phyloP scores from a whole-genome alignment of 768 basidiomycete genomes.

The Suillus subalutaceus region DNA sequence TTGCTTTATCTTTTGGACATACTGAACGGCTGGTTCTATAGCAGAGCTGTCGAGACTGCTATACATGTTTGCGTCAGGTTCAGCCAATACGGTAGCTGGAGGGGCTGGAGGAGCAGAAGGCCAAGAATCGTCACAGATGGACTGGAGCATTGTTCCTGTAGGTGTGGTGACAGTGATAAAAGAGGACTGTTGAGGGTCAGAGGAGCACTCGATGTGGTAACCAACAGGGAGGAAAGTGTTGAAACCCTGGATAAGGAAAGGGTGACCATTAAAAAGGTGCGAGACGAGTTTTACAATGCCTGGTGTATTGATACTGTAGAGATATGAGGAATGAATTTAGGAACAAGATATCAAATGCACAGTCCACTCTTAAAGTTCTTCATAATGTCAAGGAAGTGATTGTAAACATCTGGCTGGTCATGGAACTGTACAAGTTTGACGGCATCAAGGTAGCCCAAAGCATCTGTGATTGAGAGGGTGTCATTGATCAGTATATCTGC shows the following conservation, averaged over 20 bases:
- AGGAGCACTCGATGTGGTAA: conserved; percentile 86
- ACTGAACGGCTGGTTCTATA: conserved; percentile 84
- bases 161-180: conserved; percentile 82
- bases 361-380: conserved; percentile 73
- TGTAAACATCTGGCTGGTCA: conserved; percentile 64
- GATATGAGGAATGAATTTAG: conserved; percentile 5
- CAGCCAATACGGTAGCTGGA: conserved; percentile 9
- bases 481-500: too few relatives aligned
- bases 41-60: conserved; percentile 44
- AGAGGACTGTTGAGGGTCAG: conserved; percentile 60
- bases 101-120: conserved; percentile 36
- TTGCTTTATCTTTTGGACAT: conserved; percentile 96
- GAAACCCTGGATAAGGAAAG: conserved; percentile 92
- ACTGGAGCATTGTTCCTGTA: conserved; percentile 62
- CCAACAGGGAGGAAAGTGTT: conserved; percentile 96
- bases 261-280: conserved; percentile 88
- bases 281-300: conserved; percentile 97
- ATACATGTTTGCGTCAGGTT: conserved; percentile 28
- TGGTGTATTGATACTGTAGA: conserved; percentile 88
- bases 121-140: conserved; percentile 49
- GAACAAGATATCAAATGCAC: conserved; percentile 35
- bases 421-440: conserved; percentile 65
- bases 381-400: conserved; percentile 71
- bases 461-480: conserved; percentile 62
- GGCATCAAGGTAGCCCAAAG: conserved; percentile 63